Base-by-base conservation (phyloP, 768 basidiomycete species). In the Sporobolomyces phaffii region DNA sequence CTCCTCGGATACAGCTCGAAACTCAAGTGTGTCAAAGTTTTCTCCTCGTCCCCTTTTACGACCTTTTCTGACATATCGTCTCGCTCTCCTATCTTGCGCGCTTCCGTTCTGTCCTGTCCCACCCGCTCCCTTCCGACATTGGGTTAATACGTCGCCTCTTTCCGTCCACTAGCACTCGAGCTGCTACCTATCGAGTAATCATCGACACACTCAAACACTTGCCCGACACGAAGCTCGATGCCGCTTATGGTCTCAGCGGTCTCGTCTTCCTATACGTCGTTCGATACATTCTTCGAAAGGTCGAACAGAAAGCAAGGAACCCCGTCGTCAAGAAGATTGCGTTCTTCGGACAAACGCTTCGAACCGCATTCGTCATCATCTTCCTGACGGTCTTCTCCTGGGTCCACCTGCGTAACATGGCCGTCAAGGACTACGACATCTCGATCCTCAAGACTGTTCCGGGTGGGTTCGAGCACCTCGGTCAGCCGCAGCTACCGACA, bases 161-260 rank as follows among this genome's bases (percentile, higher is more conserved):
- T n/a, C n/a, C n/a, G 48, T 51, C 1, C 26, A 22, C 4, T 33
- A 62, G 61, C 77, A 94, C 94, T 15, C 86, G 91, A 56, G 91
- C 84, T 13, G 81, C 88, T 3, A 87, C 90, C 0, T 97, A 87
- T 79, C 72, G 81, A 48, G 93, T 97, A 72, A 87, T 96, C 76
- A 96, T 97, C 80, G 87, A 97, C 77, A 86, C 89, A 2, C 80
- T 99, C 68, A 94, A 91, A 78, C 85, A 88, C 59, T 81, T 76
- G 1, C 66, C 62, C 7, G 66, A 80, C 24, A 84, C 88, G 0
- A 82, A 77, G 43, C 82, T 87, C 56, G 91, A 99, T 76, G 93
- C 96, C 0, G 92, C 92, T 0, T 93, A 88, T 79, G 96, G 96
- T 15, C 43, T 73, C 3, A 47, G 60, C 17, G 72, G 69, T 3